Base-by-base conservation (phyloP, 306 rosid species). In the Fragaria ananassa region DNA sequence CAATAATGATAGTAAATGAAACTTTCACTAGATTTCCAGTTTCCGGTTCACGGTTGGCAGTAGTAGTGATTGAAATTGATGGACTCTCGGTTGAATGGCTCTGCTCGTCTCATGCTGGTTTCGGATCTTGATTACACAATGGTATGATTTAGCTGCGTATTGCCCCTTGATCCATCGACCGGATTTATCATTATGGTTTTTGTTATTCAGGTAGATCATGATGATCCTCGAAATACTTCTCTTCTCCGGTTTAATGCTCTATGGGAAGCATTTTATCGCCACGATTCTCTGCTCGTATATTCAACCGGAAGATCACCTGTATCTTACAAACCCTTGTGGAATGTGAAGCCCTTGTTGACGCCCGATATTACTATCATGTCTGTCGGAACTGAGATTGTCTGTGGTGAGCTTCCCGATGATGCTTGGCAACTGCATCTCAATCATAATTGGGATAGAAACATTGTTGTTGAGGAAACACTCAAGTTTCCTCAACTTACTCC, bases 291-390 rank as follows among this genome's bases (percentile, higher is more conserved):
- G 58, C 91, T 93, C 27, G 97, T 93, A 75, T 93, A 84, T 83
- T 93, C 98, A 67, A 93, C 98, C 13, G 97, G 97, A 76, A 89
- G 98, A 74, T 91, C 98, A 10, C 93, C 89, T 53, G 47, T 89
- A 10, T 81, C 82, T 54, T 90, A 86, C 82, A 4, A 64, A 37
- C 80, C 80, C 63, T 69, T 93, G 53, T 85, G 92, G 81, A 79
- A 66, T 71, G 69, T 82, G 83, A 93, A 72, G 54, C 98, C 98
- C 21, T 67, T 93, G 78, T 47, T 91, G 78, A 93, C 97, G 44
- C 98, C 97, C 1, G 98, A 91, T 78, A 76, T 93, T 39, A 82
- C 91, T 15, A 84, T 93, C 75, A 85, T 78, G 88, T 91, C 96
- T 18, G 93, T 93, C 64, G 98, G 97, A 76, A 93, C 97, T 58